Base-by-base conservation (phyloP, 2,329 filamentous ascomycete genomes). In the Fusarium falciforme region DNA sequence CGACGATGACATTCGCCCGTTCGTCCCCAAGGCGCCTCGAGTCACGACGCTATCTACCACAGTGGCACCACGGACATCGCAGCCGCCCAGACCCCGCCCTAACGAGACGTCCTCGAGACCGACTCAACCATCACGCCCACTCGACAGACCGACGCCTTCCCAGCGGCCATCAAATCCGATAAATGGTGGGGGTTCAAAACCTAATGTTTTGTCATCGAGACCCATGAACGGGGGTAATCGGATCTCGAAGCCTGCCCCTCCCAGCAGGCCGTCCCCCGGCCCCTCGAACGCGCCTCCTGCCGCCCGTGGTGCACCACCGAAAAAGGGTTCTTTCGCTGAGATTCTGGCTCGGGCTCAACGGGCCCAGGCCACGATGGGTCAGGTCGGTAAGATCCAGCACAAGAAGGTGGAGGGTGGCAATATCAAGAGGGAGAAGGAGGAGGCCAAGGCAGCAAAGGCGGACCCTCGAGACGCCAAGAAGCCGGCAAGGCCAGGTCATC, bases 251-350 rank as follows among this genome's bases (percentile, higher is more conserved):
- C 73, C 80, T 44, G 62, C 61, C 33, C 66, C 72, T n/a, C 57
- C 73, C 17, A 76, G 71, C 14, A 74, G 76, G 29, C 72, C 79
- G 9, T 74, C 79, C 11, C 68, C 79, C 6, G 74, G 72, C 33
- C 72, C 78, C 5, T 72, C 70, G 76, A 85, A 76, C 81, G 84
- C 77, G 76, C 86, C 83, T 31, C 47, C 27, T 79, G 85, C 81
- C 20, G 77, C 80, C 1, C 79, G 84, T 6, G 84, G 83, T 67
- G 80, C 84, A 4, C 83, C 88, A 2, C 91, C 90, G 2, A 94
- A 94, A 82, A 93, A 93, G 78, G 91, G 92, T 2, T 93, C 92
- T 0, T 95, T 91, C 80, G 89, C 91, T 40, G 93, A 94, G 77
- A 92, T 94, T 68, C 87, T 95, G 83, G 92, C 92, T 64, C 88